phyloP scores from a whole-genome alignment of 371 early-diverging fungal genomes.

The Circinella umbellata region DNA sequence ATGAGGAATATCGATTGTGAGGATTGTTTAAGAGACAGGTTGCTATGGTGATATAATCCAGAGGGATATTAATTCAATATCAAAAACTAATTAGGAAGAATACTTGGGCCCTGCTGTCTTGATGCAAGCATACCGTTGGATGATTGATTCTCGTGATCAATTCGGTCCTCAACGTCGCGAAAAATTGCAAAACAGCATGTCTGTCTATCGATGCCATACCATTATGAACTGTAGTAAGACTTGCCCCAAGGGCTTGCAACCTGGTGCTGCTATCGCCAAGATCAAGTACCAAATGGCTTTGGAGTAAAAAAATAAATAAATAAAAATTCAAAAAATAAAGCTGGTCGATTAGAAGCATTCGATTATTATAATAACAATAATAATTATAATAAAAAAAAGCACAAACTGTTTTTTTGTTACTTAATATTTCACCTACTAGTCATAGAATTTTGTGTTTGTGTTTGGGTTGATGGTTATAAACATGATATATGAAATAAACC shows the following conservation, averaged over 20 bases:
- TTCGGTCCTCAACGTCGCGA: conserved; percentile 87
- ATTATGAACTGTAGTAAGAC: conserved; percentile 98
- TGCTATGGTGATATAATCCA: too few relatives aligned
- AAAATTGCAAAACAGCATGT: conserved; percentile 93
- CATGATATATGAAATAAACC: not conserved
- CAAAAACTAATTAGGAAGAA: conserved; percentile 49
- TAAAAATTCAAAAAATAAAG: too few relatives aligned
- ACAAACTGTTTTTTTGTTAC: not conserved
- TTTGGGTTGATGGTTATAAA: not conserved
- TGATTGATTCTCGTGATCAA: conserved; percentile 96
- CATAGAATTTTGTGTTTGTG: not conserved
- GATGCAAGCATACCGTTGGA: conserved; percentile 98
- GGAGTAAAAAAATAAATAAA: conserved; percentile 55
- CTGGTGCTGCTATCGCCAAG: conserved; percentile 93
- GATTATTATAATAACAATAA: not conserved
- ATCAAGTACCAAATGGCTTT: conserved; percentile 93
- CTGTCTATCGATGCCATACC: conserved; percentile 97
- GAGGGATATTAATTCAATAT: too few relatives aligned
- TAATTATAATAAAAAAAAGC: not conserved
- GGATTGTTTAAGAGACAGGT: too few relatives aligned
- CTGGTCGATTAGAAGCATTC: conserved; percentile 1
- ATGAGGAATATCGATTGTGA: too few relatives aligned
- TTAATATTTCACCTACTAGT: not conserved
- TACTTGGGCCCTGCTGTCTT: conserved; percentile 97
- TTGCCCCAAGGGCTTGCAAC: conserved; percentile 98